Conservation (phyloP, 106 monocot genomes). For the Narthecium ossifragum region DNA sequence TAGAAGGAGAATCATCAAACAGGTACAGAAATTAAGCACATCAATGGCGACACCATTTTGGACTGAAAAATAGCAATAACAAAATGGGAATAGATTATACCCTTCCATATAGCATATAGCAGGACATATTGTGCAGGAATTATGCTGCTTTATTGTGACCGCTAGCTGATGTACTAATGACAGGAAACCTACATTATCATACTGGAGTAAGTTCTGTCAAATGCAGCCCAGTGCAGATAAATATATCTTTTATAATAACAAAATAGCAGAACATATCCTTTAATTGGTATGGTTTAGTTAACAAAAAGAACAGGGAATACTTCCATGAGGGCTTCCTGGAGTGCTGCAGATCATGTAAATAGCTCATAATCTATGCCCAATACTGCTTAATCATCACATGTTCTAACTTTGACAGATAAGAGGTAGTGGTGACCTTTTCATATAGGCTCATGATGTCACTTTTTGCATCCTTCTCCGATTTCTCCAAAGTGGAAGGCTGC, state of each 20-base stretch:
- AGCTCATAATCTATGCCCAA: background rate
- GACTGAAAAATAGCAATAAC: background rate
- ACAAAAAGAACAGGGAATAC: background rate
- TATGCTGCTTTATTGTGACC: background rate
- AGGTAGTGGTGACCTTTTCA: conserved; percentile 18
- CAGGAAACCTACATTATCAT: no score
- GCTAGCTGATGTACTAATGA: background rate
- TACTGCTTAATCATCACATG: no score
- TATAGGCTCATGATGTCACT: conserved; percentile 45
- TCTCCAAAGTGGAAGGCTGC: background rate
- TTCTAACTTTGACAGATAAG: no score
- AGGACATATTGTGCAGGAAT: background rate
- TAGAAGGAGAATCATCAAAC: no score
- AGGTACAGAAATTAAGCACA: no score
- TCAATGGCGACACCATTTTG: background rate
- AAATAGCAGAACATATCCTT: background rate
- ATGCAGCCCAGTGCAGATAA: background rate
- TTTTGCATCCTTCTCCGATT: conserved; percentile 24
- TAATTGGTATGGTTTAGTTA: background rate
- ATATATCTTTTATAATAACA: no score
- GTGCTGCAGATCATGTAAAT: background rate
- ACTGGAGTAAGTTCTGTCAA: no score
- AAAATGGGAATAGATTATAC: background rate
- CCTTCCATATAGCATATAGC: background rate
- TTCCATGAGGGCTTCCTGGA: background rate